A percentile compares a stretch with the other conserved stretches of the same genome.
phyloP scores from a whole-genome alignment of 2,329 filamentous ascomycete species.

The Ophiostoma tasmaniense region DNA sequence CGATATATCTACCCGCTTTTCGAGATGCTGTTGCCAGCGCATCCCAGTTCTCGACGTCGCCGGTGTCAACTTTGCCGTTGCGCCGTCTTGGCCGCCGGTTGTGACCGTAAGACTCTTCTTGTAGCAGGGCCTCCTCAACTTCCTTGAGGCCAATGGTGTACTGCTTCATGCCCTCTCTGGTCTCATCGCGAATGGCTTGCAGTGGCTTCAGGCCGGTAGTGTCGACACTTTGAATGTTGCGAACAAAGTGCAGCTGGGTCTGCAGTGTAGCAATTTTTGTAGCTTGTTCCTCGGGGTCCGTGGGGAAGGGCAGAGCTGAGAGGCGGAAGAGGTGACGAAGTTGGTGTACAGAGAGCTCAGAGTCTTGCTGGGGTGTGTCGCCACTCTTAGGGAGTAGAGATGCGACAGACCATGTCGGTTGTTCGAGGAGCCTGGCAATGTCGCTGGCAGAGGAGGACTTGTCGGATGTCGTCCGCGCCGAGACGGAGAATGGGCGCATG shows the following conservation, averaged over 20 bases:
- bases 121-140: slow-evolving; percentile 46
- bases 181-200: slow-evolving; percentile 74
- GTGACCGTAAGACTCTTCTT: slow-evolving; percentile 55
- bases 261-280: slow-evolving; percentile 66
- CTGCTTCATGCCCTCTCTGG: slow-evolving; percentile 43
- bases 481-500: background rate
- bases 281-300: slow-evolving; percentile 51
- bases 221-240: slow-evolving; percentile 70
- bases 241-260: slow-evolving; percentile 85
- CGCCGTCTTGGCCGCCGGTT: slow-evolving; percentile 37
- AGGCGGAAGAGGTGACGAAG: slow-evolving; percentile 80
- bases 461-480: background rate
- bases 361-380: slow-evolving; percentile 20
- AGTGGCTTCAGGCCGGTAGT: slow-evolving; percentile 66
- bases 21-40: slow-evolving; percentile 56
- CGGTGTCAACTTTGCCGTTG: slow-evolving; percentile 27
- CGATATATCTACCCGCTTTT: slow-evolving; percentile 64
- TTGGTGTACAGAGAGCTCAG: slow-evolving; percentile 52
- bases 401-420: slow-evolving; percentile 75
- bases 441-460: background rate
- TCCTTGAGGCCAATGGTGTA: slow-evolving; percentile 51
- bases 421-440: slow-evolving; percentile 22
- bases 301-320: slow-evolving; percentile 73
- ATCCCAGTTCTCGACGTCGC: slow-evolving; percentile 57
- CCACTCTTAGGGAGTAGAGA: slow-evolving; percentile 47